Evolutionary conservation across 805 yeast genomes (phyloP), one percentile per base, ranked within the genome.

Genomic region (Ogataea trehaloabstinens): DNA sequence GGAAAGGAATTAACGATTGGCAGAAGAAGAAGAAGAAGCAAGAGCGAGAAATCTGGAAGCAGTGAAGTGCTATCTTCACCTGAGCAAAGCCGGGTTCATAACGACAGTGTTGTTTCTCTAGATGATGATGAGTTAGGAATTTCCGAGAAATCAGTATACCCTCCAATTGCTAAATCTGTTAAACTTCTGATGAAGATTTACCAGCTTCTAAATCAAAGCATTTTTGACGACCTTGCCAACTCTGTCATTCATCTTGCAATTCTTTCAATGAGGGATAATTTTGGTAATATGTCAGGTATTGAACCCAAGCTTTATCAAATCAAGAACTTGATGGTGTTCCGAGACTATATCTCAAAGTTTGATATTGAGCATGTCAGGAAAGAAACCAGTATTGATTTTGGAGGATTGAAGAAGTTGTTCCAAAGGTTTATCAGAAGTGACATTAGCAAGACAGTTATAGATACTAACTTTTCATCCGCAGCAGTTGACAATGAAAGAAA

Each of bases 221-320:
- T 88, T 2, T 91, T 90, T 63, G 95, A 88, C 57, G 95, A 87
- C 54, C 64, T 90, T 47, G 95, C 96, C 0, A 95, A 88, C 58
- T 78, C 84, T 40, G 80, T 88, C 37, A 85, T 91, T 4, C 96
- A 86, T 55, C 74, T 83, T 31, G 82, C 93, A 51, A 74, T 88
- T 25, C 53, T 64, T 12, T 77, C 93, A 5, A 61, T 88, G 49
- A 73, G 74, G 39, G 61, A 66, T 12, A 82, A 84, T 10, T 73
- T 73, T 46, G 63, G 68, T 4, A 49, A 59, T 24, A 63, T 71
- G 48, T 61, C 74, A 19, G 85, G 87, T 0, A 48, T 62, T 10
- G 90, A 82, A 49, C 70, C 85, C 0, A 76, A 77, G 37, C 63
- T 90, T 19, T 84, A 82, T 47, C 75, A 82, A 41, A 67, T 91